A percentile compares a stretch with the other conserved stretches of the same genome.
Conservation (phyloP, 1,284 basidiomycete species). For the Phlebopus sp. region DNA sequence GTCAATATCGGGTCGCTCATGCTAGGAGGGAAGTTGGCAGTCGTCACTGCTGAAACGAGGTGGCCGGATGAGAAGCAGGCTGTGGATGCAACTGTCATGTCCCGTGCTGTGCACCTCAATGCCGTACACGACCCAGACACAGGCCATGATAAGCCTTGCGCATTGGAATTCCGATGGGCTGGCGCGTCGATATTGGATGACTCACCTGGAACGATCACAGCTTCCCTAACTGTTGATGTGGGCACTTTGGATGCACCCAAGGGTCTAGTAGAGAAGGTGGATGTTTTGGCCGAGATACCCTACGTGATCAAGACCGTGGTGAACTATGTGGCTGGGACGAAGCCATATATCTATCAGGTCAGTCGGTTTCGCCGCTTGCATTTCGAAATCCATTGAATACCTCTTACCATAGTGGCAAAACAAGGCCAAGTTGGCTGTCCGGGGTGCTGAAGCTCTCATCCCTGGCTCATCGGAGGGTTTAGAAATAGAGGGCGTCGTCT, state of each 20-base stretch:
- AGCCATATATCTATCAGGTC: conserved; percentile 92
- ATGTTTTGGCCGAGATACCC: conserved; percentile 95
- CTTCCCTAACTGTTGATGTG: conserved; percentile 55
- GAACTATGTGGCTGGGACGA: conserved; percentile 88
- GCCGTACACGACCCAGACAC: conserved; percentile 70
- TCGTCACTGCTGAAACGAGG: conserved; percentile 70
- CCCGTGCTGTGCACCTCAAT: conserved; percentile 68
- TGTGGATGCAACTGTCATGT: conserved; percentile 50
- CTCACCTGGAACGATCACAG: conserved; percentile 54
- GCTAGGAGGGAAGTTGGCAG: conserved; percentile 70
- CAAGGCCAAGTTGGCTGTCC: conserved; percentile 66
- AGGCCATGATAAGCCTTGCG: conserved; percentile 75
- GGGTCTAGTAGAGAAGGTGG: conserved; percentile 95
- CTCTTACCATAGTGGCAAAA: conserved; percentile 70
- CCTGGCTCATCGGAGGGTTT: conserved; percentile 43
- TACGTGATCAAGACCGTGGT: conserved; percentile 87
- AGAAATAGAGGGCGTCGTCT: conserved; percentile 71
- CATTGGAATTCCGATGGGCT: conserved; percentile 78
- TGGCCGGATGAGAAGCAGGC: conserved; percentile 57
- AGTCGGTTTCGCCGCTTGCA: conserved; percentile 18
- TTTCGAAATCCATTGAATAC: conserved; percentile 1
- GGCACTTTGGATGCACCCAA: conserved; percentile 53
- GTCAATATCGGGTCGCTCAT: conserved; percentile 88
- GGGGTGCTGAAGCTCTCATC: conserved; percentile 53
- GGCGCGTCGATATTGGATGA: conserved; percentile 59